These are phyloP conservation scores for Capronia epimyces DNA, from an alignment of 2,329 filamentous ascomycete genomes.

Conservation along the genomic window DNA sequence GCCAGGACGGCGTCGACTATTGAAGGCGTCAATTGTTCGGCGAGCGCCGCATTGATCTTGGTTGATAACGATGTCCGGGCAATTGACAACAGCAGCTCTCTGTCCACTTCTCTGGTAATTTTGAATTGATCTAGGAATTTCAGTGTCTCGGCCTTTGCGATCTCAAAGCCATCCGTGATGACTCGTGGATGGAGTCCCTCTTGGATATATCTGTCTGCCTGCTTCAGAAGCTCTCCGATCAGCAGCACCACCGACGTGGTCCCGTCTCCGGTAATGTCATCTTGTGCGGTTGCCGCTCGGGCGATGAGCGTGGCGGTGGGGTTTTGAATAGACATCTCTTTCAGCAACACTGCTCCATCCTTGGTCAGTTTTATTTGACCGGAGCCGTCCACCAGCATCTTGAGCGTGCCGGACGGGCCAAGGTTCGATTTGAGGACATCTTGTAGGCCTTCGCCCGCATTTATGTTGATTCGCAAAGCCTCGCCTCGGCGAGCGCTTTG, in stretches of 20 bases:
- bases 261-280: constrained; percentile 96
- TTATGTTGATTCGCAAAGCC: constrained; percentile 95
- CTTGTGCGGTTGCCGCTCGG: constrained; percentile 86
- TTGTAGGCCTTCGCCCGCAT: constrained; percentile 83
- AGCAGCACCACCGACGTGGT: constrained; percentile 94
- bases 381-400: constrained; percentile 76
- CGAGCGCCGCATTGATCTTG: constrained; percentile 84
- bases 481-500: constrained; percentile 96
- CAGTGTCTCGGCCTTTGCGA: constrained; percentile 86
- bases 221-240: constrained; percentile 94
- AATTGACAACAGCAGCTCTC: constrained; percentile 87
- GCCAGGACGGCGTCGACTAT: constrained; percentile 95
- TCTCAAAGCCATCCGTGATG: constrained; percentile 95
- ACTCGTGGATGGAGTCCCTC: constrained; percentile 96
- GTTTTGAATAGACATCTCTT: constrained; percentile 54
- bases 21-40: constrained; percentile 83
- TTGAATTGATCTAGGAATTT: constrained; percentile 97
- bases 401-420: constrained; percentile 87
- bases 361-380: constrained; percentile 98
- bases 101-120: constrained; percentile 77
- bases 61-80: constrained; percentile 91
- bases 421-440: constrained; percentile 96
- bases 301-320: constrained; percentile 84
- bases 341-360: constrained; percentile 81
- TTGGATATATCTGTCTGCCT: constrained; percentile 90